These are phyloP conservation scores for Coniella lustricola DNA, from an alignment of 2,329 filamentous ascomycete genomes.

Conservation along the genomic window DNA sequence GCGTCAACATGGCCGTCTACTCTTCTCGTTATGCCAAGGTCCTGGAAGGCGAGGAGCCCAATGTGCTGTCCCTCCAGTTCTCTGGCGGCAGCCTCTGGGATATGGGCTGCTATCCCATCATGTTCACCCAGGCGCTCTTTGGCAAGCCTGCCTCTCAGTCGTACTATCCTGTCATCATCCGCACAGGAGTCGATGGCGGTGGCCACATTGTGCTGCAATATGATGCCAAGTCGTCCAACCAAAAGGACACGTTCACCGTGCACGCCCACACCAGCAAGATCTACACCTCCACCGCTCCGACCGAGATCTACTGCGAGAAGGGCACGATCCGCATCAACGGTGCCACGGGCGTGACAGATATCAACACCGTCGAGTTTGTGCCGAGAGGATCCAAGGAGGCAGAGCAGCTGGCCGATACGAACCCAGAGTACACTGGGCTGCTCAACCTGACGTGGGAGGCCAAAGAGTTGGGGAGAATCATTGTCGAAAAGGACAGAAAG, in stretches of 20 bases:
- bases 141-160: constrained; percentile 11
- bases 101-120: constrained; percentile 15
- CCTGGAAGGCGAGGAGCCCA: constrained; percentile 12
- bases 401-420: constrained; percentile 11
- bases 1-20: constrained; percentile 10
- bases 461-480: constrained; percentile 8
- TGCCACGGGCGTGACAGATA: constrained; percentile 13
- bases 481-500: constrained; percentile 7
- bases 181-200: constrained; percentile 12
- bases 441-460: constrained; percentile 15
- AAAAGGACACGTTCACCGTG: constrained; percentile 14
- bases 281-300: constrained; percentile 15
- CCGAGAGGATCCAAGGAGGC: constrained; percentile 8
- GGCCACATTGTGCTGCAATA: constrained; percentile 12
- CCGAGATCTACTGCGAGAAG: constrained; percentile 15
- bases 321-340: constrained; percentile 12
- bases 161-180: constrained; percentile 13
- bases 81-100: constrained; percentile 13
- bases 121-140: constrained; percentile 12
- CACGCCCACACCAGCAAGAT: constrained; percentile 17
- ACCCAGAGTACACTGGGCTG: constrained; percentile 11
- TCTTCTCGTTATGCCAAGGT: constrained; percentile 14
- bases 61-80: constrained; percentile 14
- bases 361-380: constrained; percentile 13
- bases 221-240: constrained; percentile 5